These are phyloP conservation scores for Gloeophyllum trabeum DNA, from an alignment of 768 basidiomycete genomes.

Conservation along the genomic window DNA sequence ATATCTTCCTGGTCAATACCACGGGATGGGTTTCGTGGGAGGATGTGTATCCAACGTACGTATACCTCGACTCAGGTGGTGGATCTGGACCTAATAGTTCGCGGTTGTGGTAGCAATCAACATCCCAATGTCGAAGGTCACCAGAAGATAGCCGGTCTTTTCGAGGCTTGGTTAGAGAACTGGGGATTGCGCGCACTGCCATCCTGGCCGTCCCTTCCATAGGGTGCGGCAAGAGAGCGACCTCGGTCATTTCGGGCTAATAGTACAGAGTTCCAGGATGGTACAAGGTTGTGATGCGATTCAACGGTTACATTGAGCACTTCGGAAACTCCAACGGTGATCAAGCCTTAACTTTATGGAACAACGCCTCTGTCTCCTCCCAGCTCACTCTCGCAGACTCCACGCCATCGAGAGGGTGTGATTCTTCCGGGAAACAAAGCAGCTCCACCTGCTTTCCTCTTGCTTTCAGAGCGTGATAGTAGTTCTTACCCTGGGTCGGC, in stretches of 20 bases:
- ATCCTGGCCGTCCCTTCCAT: too few species aligned
- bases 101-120: constrained; percentile 22
- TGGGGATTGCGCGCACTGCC: constrained; percentile 26
- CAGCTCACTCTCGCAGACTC: constrained; percentile 24
- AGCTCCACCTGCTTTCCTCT: constrained; percentile 34
- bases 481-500: constrained; percentile 47
- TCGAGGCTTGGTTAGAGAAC: constrained; percentile 31
- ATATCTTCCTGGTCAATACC: constrained; percentile 42
- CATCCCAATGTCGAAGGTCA: constrained; percentile 40
- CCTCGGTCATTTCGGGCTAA: too few species aligned
- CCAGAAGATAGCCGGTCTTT: constrained; percentile 31
- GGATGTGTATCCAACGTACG: constrained; percentile 37
- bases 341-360: too few species aligned
- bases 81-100: neutral
- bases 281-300: too few species aligned
- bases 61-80: neutral
- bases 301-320: too few species aligned
- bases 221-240: too few species aligned
- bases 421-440: constrained; percentile 49
- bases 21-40: constrained; percentile 42
- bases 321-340: too few species aligned
- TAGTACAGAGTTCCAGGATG: too few species aligned
- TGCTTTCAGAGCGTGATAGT: constrained; percentile 57
- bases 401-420: constrained; percentile 54
- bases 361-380: neutral